phyloP scores from a whole-genome alignment of 495 filamentous ascomycete genomes.

The Cercophora newfieldiana region DNA sequence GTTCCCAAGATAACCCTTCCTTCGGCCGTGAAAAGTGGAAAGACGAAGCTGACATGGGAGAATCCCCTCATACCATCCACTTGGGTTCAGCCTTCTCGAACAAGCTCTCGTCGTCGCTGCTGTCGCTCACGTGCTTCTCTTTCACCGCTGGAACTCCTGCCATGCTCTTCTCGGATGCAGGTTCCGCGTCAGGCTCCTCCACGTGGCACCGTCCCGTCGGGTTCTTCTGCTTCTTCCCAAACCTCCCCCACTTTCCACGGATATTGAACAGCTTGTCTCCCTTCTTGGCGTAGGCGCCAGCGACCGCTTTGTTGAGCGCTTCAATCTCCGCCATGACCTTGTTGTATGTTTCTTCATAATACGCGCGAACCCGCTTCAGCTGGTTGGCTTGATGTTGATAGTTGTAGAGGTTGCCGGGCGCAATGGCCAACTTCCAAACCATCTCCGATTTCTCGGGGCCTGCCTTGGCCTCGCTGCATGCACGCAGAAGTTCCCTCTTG shows the following conservation, averaged over 20 bases:
- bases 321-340: slow-evolving; percentile 17
- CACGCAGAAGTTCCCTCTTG: slow-evolving; percentile 4
- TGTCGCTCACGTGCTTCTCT: not conserved
- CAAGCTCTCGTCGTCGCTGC: not conserved
- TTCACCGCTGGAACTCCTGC: not conserved
- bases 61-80: not conserved
- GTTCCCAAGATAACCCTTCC: not conserved
- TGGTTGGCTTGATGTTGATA: slow-evolving; percentile 68
- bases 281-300: slow-evolving; percentile 4
- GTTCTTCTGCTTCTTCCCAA: not conserved
- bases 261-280: not conserved
- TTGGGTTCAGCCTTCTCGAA: not conserved
- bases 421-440: slow-evolving; percentile 22
- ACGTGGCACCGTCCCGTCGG: not conserved
- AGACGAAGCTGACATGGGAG: not conserved
- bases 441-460: slow-evolving; percentile 16
- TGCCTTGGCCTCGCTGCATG: slow-evolving; percentile 3
- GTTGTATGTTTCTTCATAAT: slow-evolving; percentile 28
- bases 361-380: slow-evolving; percentile 49
- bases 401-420: slow-evolving; percentile 77
- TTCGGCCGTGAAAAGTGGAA: not conserved
- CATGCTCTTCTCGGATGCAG: not conserved
- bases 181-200: not conserved
- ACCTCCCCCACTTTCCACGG: not conserved
- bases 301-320: slow-evolving; percentile 17